Conservation (phyloP, 345 rosid genomes). For the Balakata baccata region DNA sequence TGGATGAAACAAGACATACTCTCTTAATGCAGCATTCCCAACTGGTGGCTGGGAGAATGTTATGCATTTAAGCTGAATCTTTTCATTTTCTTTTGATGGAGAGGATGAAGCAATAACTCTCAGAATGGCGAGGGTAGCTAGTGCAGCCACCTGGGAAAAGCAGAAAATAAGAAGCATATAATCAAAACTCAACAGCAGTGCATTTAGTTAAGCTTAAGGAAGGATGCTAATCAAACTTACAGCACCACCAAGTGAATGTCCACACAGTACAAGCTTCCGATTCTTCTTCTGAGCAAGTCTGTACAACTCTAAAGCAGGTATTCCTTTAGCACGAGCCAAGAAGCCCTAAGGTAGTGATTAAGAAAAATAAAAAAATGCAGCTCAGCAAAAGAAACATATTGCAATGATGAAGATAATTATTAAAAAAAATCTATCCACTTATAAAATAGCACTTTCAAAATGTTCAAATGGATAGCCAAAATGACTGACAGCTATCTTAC, state of each 20-base stretch:
- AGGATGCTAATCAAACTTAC: slow-evolving; percentile 43
- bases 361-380: slow-evolving; percentile 10
- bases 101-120: slow-evolving; percentile 84
- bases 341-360: slow-evolving; percentile 57
- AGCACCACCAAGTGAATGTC: slow-evolving; percentile 99
- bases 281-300: slow-evolving; percentile 95
- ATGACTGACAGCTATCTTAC: slow-evolving; percentile 38
- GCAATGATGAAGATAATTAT: background rate
- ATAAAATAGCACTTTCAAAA: background rate
- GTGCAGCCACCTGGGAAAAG: slow-evolving; percentile 69
- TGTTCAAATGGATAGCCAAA: slow-evolving; percentile 4
- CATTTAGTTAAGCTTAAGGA: slow-evolving; percentile 13
- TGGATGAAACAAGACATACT: slow-evolving; percentile 45
- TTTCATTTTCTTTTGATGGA: slow-evolving; percentile 59
- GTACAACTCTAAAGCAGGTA: slow-evolving; percentile 94
- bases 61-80: slow-evolving; percentile 77
- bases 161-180: slow-evolving; percentile 5
- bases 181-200: slow-evolving; percentile 9
- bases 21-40: slow-evolving; percentile 94
- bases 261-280: slow-evolving; percentile 86
- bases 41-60: slow-evolving; percentile 97
- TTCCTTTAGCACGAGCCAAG: slow-evolving; percentile 96
- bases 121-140: slow-evolving; percentile 95
- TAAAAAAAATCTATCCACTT: background rate
- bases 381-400: slow-evolving; percentile 1